Evolutionary conservation across 495 filamentous ascomycete species (phyloP).

Genomic region (Penicillium robsamsonii): DNA sequence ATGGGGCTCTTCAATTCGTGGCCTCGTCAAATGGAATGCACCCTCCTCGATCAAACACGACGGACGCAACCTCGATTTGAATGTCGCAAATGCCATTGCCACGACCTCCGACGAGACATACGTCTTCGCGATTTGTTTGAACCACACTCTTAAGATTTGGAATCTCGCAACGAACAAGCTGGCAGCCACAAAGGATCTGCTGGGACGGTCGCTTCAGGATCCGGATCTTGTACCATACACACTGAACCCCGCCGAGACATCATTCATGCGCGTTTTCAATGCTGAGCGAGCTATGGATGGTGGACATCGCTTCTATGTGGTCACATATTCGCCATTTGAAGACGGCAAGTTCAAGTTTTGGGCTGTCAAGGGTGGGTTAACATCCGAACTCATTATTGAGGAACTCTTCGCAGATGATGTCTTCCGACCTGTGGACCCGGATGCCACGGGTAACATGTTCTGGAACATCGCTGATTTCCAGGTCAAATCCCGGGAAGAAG

Average conservation of each 20-base stretch:
- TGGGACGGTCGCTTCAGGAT: conserved; percentile 53
- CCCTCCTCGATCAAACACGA: conserved; percentile 63
- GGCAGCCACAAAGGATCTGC: conserved; percentile 68
- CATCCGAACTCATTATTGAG: conserved; percentile 59
- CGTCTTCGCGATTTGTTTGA: conserved; percentile 80
- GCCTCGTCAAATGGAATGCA: conserved; percentile 67
- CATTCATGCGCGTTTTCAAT: conserved; percentile 70
- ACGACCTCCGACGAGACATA: conserved; percentile 64
- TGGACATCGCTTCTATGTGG: conserved; percentile 66
- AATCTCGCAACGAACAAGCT: conserved; percentile 72
- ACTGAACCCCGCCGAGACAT: conserved; percentile 73
- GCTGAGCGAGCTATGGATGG: conserved; percentile 50
- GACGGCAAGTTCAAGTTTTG: conserved; percentile 96
- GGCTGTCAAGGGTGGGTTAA: conserved; percentile 65
- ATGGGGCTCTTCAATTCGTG: conserved; percentile 71
- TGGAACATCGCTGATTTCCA: conserved; percentile 89
- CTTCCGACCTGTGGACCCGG: conserved; percentile 68
- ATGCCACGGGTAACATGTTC: conserved; percentile 66
- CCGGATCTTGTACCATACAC: conserved; percentile 62
- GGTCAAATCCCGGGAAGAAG: conserved; percentile 52
- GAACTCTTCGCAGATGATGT: conserved; percentile 63
- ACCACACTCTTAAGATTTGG: conserved; percentile 86
- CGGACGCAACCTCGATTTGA: conserved; percentile 63
- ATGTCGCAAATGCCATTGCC: conserved; percentile 60
- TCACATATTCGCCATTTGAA: conserved; percentile 83